Percentiles rank a stretch among this genome's conserved stretches.
Conservation (phyloP, 1,284 basidiomycete genomes). For the Gomphus bonarii region DNA sequence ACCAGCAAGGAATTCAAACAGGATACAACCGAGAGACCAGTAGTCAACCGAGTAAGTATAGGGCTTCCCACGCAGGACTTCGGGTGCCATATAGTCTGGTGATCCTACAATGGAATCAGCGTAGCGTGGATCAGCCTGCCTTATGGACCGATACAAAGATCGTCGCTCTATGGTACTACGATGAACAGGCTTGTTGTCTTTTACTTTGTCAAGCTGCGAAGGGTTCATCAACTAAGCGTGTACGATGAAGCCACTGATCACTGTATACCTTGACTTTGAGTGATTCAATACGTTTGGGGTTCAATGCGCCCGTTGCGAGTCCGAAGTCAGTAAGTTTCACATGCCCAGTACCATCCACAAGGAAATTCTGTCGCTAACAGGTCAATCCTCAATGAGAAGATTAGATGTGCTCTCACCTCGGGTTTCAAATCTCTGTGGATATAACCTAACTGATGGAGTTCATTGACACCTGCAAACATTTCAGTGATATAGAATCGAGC, state of each 20-base stretch:
- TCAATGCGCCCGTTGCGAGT: slow-evolving; percentile 91
- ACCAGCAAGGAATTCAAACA: slow-evolving; percentile 96
- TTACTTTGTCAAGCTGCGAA: slow-evolving; percentile 84
- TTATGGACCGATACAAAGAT: slow-evolving; percentile 89
- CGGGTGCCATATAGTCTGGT: slow-evolving; percentile 94
- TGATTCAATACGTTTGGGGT: slow-evolving; percentile 91
- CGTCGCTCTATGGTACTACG: slow-evolving; percentile 92
- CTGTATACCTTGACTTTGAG: slow-evolving; percentile 73
- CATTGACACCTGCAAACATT: slow-evolving; percentile 89
- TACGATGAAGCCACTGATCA: not conserved
- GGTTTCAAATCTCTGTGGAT: slow-evolving; percentile 98
- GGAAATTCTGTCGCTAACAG: slow-evolving; percentile 68
- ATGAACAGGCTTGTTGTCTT: slow-evolving; percentile 85
- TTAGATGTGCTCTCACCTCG: slow-evolving; percentile 48
- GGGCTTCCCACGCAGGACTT: slow-evolving; percentile 89
- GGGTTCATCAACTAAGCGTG: not conserved
- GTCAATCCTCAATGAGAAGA: not conserved
- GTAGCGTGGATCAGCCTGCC: slow-evolving; percentile 86
- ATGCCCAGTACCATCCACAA: slow-evolving; percentile 92
- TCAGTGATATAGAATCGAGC: slow-evolving; percentile 92
- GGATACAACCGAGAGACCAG: slow-evolving; percentile 97
- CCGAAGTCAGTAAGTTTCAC: slow-evolving; percentile 99
- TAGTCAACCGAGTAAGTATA: slow-evolving; percentile 97
- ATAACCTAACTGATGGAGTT: slow-evolving; percentile 91
- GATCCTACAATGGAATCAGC: slow-evolving; percentile 98